These are phyloP conservation scores for Paradendryphiella salina DNA, from an alignment of 2,329 filamentous ascomycete species.

Conservation along the genomic window DNA sequence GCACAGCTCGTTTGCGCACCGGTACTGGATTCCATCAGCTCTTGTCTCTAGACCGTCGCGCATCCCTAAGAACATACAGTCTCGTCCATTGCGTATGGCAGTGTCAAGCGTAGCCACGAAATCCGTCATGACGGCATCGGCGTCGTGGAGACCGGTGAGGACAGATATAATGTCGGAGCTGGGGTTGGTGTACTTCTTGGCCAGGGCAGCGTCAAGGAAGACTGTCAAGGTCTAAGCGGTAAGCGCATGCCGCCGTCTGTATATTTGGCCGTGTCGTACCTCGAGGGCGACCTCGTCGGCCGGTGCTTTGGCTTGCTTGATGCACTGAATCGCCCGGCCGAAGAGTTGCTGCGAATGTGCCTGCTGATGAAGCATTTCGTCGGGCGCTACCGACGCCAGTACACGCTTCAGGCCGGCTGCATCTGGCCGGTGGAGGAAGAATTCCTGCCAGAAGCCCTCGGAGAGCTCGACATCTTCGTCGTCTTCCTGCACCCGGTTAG, in stretches of 20 bases:
- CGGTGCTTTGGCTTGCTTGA: constrained; percentile 64
- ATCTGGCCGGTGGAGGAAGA: constrained; percentile 88
- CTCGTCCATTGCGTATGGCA: constrained; percentile 77
- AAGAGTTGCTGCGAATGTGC: constrained; percentile 78
- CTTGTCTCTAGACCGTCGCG: not conserved
- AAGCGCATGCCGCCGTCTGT: constrained; percentile 43
- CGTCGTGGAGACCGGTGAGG: constrained; percentile 83
- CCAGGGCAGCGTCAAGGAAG: constrained; percentile 79
- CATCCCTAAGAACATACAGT: constrained; percentile 58
- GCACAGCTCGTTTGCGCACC: constrained; percentile 76
- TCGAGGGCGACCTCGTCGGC: constrained; percentile 81
- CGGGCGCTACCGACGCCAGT: constrained; percentile 70
- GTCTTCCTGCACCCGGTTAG: constrained; percentile 48
- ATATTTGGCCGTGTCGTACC: constrained; percentile 58
- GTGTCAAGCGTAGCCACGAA: constrained; percentile 81
- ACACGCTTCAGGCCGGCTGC: constrained; percentile 67
- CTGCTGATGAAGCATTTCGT: constrained; percentile 76
- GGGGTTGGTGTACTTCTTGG: constrained; percentile 91
- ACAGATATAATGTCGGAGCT: constrained; percentile 93
- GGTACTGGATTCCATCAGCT: constrained; percentile 59
- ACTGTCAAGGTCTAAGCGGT: constrained; percentile 77
- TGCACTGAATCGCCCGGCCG: constrained; percentile 67
- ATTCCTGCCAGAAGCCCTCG: constrained; percentile 94
- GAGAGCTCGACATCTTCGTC: constrained; percentile 69
- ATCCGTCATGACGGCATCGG: constrained; percentile 84